phyloP scores from a whole-genome alignment of 2,329 filamentous ascomycete species.

The Xylaria multiplex region DNA sequence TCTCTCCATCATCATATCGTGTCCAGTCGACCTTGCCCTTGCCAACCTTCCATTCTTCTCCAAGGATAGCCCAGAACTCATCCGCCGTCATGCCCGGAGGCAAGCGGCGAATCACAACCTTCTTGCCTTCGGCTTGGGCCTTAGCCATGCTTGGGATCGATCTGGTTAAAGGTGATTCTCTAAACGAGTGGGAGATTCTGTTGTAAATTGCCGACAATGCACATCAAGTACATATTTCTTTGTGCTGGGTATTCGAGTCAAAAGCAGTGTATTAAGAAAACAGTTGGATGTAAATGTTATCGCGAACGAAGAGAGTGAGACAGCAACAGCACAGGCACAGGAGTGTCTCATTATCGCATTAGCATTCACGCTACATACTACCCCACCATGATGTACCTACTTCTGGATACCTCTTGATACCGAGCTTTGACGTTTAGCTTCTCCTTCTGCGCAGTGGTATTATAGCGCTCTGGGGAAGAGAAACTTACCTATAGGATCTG shows the following conservation, averaged over 20 bases:
- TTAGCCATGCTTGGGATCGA: constrained; percentile 59
- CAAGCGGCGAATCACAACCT: constrained; percentile 84
- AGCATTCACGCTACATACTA: constrained; percentile 9
- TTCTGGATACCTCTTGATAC: background rate
- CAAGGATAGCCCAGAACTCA: constrained; percentile 78
- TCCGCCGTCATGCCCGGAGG: constrained; percentile 84
- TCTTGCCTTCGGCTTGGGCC: constrained; percentile 72
- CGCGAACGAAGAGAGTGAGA: constrained; percentile 6
- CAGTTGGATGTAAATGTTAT: constrained; percentile 1
- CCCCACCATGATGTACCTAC: constrained; percentile 5
- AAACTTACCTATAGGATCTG: no score
- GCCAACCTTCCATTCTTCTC: constrained; percentile 83
- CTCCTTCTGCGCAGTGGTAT: no score
- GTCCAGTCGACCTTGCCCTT: constrained; percentile 87
- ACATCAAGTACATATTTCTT: constrained; percentile 22
- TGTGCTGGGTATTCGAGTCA: background rate
- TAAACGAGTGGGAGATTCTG: constrained; percentile 49
- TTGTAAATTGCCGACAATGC: constrained; percentile 38
- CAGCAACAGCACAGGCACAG: background rate
- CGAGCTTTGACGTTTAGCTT: no score
- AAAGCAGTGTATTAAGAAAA: constrained; percentile 4
- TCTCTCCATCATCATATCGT: constrained; percentile 72
- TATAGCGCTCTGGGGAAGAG: no score
- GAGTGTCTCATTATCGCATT: constrained; percentile 17
- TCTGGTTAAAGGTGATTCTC: constrained; percentile 50